These are phyloP conservation scores for Trichosporon faecale DNA, from an alignment of 1,284 basidiomycete species.

Conservation along the genomic window DNA sequence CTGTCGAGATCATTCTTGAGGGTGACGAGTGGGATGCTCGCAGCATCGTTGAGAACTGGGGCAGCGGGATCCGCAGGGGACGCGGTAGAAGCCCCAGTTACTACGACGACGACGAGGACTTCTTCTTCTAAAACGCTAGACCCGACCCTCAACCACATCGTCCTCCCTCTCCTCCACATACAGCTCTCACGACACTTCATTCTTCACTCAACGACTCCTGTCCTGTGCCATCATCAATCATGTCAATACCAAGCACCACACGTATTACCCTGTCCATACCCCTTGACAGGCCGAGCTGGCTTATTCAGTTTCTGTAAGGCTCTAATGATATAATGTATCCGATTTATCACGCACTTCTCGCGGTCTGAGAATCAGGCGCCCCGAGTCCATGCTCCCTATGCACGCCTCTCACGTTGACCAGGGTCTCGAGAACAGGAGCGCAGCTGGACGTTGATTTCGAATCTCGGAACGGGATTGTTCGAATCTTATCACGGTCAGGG, in stretches of 20 bases:
- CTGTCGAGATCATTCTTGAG: constrained; percentile 44
- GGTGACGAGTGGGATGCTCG: constrained; percentile 49
- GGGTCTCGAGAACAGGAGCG: neutral
- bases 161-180: neutral
- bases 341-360: neutral
- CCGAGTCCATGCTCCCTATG: no score
- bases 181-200: neutral
- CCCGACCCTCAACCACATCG: neutral
- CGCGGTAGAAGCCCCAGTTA: constrained; percentile 8
- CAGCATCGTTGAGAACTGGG: constrained; percentile 23
- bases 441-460: neutral
- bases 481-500: neutral
- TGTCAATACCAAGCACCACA: neutral
- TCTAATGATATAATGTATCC: constrained; percentile 3
- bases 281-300: neutral
- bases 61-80: constrained; percentile 18
- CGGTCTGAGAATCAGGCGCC: neutral
- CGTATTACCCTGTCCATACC: neutral
- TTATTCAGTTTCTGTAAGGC: neutral
- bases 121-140: neutral
- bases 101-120: constrained; percentile 5
- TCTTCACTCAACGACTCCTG: neutral
- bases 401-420: no score
- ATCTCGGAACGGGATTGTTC: neutral
- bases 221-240: neutral